Evolutionary conservation across 805 yeast genomes (phyloP).

Genomic region (Candida pseudoglaebosa): DNA sequence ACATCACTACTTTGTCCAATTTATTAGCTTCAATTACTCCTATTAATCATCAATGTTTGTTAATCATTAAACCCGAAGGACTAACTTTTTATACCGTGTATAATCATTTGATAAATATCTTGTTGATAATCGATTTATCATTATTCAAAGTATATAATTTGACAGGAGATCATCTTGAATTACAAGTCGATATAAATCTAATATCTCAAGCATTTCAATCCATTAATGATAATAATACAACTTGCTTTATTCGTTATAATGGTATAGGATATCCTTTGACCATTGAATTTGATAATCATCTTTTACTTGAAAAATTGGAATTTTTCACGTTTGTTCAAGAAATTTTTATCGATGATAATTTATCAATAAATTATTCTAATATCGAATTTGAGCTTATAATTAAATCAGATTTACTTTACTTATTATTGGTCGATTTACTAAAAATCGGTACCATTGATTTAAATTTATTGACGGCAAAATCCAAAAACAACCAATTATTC

Average conservation of each 20-base stretch:
- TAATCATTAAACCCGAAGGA: slow-evolving; percentile 30
- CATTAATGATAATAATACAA: slow-evolving; percentile 9
- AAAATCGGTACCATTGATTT: slow-evolving; percentile 34
- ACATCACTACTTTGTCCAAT: slow-evolving; percentile 36
- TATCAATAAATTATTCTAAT: slow-evolving; percentile 24
- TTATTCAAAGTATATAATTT: slow-evolving; percentile 29
- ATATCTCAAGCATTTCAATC: slow-evolving; percentile 32
- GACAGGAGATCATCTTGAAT: slow-evolving; percentile 11
- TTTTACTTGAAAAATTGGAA: slow-evolving; percentile 39
- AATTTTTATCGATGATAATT: slow-evolving; percentile 13
- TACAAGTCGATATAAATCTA: slow-evolving; percentile 36
- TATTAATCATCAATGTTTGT: slow-evolving; percentile 30
- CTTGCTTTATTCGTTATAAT: slow-evolving; percentile 33
- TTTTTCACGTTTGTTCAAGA: slow-evolving; percentile 32
- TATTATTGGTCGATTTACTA: slow-evolving; percentile 32
- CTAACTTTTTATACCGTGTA: slow-evolving; percentile 31
- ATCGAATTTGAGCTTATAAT: slow-evolving; percentile 34
- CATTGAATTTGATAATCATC: slow-evolving; percentile 38
- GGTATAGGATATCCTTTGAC: slow-evolving; percentile 39
- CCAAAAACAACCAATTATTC: slow-evolving; percentile 35
- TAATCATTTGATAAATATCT: slow-evolving; percentile 35
- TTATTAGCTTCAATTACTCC: slow-evolving; percentile 29
- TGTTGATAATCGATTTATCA: slow-evolving; percentile 32
- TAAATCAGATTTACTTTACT: slow-evolving; percentile 34
- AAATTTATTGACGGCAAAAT: slow-evolving; percentile 9